Conservation (phyloP, 768 basidiomycete genomes). For the Vishniacozyma victoriae region DNA sequence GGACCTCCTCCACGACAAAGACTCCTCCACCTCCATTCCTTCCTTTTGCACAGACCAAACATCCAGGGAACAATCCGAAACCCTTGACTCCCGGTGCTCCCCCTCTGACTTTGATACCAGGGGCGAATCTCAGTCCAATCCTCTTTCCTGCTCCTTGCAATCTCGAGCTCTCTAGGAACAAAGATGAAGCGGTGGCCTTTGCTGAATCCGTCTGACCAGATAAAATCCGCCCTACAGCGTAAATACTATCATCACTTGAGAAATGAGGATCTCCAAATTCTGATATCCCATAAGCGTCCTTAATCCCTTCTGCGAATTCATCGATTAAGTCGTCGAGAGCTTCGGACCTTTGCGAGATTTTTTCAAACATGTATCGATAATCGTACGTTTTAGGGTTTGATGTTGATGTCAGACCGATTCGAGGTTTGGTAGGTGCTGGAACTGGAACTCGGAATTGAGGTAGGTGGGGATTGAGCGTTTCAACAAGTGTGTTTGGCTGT, state of each 20-base stretch:
- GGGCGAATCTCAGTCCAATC: slow-evolving; percentile 65
- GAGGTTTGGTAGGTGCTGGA: slow-evolving; percentile 13
- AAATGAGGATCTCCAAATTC: slow-evolving; percentile 75
- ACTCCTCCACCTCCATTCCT: slow-evolving; percentile 83
- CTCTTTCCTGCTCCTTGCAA: slow-evolving; percentile 58
- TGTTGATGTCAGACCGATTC: slow-evolving; percentile 37
- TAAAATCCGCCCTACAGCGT: slow-evolving; percentile 61
- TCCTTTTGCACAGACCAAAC: slow-evolving; percentile 76
- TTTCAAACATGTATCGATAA: slow-evolving; percentile 87
- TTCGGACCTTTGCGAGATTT: slow-evolving; percentile 73
- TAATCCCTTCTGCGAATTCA: slow-evolving; percentile 69
- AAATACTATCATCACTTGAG: slow-evolving; percentile 60
- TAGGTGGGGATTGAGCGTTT: slow-evolving; percentile 49
- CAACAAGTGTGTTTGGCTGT: slow-evolving; percentile 45
- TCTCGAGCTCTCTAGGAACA: slow-evolving; percentile 79
- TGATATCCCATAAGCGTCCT: slow-evolving; percentile 60
- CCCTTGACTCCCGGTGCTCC: slow-evolving; percentile 59
- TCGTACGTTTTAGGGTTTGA: slow-evolving; percentile 41
- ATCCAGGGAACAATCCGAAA: slow-evolving; percentile 78
- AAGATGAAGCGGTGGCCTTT: slow-evolving; percentile 68
- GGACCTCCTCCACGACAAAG: slow-evolving; percentile 75
- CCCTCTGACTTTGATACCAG: slow-evolving; percentile 60
- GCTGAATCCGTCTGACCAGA: slow-evolving; percentile 49
- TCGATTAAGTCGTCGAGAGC: slow-evolving; percentile 82
- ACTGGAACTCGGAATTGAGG: slow-evolving; percentile 15